Evolutionary conservation across 805 yeast species (phyloP), one percentile per base, ranked within the genome.

Genomic region (Candida corydali): DNA sequence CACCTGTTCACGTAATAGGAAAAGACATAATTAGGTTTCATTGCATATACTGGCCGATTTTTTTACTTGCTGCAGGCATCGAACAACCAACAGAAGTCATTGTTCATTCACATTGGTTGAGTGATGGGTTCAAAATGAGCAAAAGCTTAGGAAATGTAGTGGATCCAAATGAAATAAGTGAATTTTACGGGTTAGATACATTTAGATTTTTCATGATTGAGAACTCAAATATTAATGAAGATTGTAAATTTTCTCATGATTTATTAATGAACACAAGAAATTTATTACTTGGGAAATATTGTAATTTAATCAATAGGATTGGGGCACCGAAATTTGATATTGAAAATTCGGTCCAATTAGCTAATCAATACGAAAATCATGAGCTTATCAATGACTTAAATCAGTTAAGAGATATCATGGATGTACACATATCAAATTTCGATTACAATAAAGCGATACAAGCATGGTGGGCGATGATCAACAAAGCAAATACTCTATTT

Each of bases 21-120:
- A 93, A 93, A 51, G 98, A 93, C 54, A 93, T 93, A 34, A 69
- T 77, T 30, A 69, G 87, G 45, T 93, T 93, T 57, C 98, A 93
- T 52, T 80, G 94, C 45, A 73, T 89, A 10, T 88, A 86, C 51
- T 93, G 98, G 98, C 98, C 98, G 0, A 79, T 86, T 1, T 81
- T 93, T 40, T 63, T 93, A 39, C 63, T 89, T 73, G 96, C 96
- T 0, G 93, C 94, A 0, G 82, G 72, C 0, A 52, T 85, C 1
- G 75, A 74, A 4, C 51, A 82, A 5, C 98, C 98, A 0, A 62
- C 70, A 28, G 81, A 79, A 40, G 75, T 93, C 3, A 70, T 88
- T 5, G 95, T 93, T 2, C 98, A 93, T 63, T 82, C 94, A 5
- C 98, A 93, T 57, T 93, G 98, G 98, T 66, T 89, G 16, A 75